Percentiles rank a stretch among this genome's conserved stretches.
Evolutionary conservation across 257 asterid genomes (phyloP).

Genomic region (Haberlea rhodopensis): DNA sequence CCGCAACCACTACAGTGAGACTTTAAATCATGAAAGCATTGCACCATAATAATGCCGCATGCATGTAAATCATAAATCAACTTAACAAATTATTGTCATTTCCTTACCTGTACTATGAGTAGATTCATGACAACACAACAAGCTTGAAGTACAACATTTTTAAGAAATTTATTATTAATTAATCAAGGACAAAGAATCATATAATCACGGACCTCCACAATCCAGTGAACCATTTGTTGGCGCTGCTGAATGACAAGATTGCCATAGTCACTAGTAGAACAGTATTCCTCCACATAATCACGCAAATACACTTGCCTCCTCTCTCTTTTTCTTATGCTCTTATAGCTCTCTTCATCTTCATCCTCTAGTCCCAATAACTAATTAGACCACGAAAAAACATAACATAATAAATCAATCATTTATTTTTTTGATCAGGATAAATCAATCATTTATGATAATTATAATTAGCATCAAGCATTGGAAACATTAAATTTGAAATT

Average conservation of each 20-base stretch:
- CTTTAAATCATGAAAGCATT: not conserved
- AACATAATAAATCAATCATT: not conserved
- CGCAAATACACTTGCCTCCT: constrained; percentile 75
- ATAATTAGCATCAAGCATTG: not conserved
- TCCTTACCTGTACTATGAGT: not conserved
- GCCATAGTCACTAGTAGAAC: constrained; percentile 57
- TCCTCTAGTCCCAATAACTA: constrained; percentile 63
- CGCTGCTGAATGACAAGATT: constrained; percentile 82
- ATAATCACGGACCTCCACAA: constrained; percentile 63
- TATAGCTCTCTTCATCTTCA: constrained; percentile 69
- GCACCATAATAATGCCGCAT: not conserved
- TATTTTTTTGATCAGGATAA: too few relatives aligned
- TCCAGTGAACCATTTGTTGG: constrained; percentile 86
- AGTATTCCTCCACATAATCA: constrained; percentile 80
- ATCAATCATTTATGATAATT: not conserved
- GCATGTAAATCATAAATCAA: not conserved
- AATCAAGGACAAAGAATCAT: not conserved
- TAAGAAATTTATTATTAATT: not conserved
- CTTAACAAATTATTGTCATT: not conserved
- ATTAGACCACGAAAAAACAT: constrained; percentile 22
- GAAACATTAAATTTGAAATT: too few relatives aligned
- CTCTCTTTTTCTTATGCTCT: constrained; percentile 67
- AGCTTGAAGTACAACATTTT: not conserved
- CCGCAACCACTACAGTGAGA: not conserved
- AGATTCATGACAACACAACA: constrained; percentile 15